Evolutionary conservation across 2,329 filamentous ascomycete species (phyloP), one percentile per base, ranked within the genome.

Genomic region (Lasiodiplodia gonubiensis): DNA sequence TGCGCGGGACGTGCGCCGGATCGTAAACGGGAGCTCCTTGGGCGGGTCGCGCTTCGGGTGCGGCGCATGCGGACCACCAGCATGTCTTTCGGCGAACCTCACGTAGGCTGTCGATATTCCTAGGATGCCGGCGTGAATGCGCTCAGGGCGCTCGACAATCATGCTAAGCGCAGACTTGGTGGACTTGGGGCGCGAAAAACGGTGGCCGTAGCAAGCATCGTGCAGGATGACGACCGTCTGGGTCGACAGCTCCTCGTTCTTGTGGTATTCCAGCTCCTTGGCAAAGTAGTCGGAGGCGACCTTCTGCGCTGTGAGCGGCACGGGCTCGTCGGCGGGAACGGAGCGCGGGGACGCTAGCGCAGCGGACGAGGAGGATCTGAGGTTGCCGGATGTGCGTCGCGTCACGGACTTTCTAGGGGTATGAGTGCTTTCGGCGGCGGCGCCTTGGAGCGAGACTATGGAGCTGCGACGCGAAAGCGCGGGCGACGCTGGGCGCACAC

Each of bases 151-250:
- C 80, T 99, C 95, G 59, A 99, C 94, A 71, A 99, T 97, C 67
- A 89, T 91, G 73, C 84, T 88, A 1, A 98, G 84, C 18, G 86
- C 86, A 53, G 83, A 85, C 73, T 90, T 90, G 25, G 88, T 90
- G 0, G 93, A 90, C 72, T 91, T 90, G 4, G 93, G 93, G 53
- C 95, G 87, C 12, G 94, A 92, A 78, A 89, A 99, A 25, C 93
- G 90, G 80, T 99, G 95, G 27, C 94, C 94, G 77, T 98, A 99
- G 79, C 94, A 97, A 64, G 91, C 90, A 80, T 99, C 95, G 74
- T 98, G 93, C 2, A 99, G 82, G 35, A 99, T 86, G 55, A 98
- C 93, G 4, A 96, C 80, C 0, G 93, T 93, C 69, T 93, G 83
- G 3, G 85, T 77, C 7, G 75, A 70, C 12, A 73, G 72, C 11